These are phyloP conservation scores for Apodospora peruviana DNA, from an alignment of 495 filamentous ascomycete genomes.

Conservation along the genomic window DNA sequence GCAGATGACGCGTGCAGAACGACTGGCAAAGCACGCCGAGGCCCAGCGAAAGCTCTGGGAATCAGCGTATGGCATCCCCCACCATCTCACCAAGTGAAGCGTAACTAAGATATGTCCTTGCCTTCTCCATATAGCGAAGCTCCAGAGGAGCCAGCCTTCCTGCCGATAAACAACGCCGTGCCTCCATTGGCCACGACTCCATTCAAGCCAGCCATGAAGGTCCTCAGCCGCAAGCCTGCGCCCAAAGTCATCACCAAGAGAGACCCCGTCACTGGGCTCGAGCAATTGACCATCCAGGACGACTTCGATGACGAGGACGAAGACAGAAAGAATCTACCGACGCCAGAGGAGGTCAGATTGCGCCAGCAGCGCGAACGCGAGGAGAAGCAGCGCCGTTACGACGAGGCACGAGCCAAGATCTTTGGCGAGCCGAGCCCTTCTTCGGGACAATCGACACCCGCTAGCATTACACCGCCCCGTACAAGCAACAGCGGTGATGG, in stretches of 20 bases:
- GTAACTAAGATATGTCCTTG: too few species aligned
- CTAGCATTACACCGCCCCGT: slow-evolving; percentile 58
- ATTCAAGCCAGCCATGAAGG: slow-evolving; percentile 77
- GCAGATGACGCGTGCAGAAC: slow-evolving; percentile 62
- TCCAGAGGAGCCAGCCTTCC: slow-evolving; percentile 63
- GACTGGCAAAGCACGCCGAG: slow-evolving; percentile 72
- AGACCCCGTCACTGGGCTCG: slow-evolving; percentile 50
- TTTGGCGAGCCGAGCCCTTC: slow-evolving; percentile 63
- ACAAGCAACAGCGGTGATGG: slow-evolving; percentile 25
- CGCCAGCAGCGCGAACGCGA: slow-evolving; percentile 71
- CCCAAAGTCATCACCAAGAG: slow-evolving; percentile 41
- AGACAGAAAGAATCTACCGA: slow-evolving; percentile 52
- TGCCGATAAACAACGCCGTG: slow-evolving; percentile 57
- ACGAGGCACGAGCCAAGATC: slow-evolving; percentile 77
- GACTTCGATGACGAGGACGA: slow-evolving; percentile 68
- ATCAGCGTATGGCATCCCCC: slow-evolving; percentile 57
- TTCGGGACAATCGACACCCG: slow-evolving; percentile 37
- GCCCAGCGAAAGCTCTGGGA: slow-evolving; percentile 82
- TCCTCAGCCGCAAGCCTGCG: slow-evolving; percentile 76
- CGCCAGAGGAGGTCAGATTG: slow-evolving; percentile 63
- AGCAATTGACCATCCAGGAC: slow-evolving; percentile 44
- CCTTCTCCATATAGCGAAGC: slow-evolving; percentile 22
- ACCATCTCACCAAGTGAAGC: too few species aligned
- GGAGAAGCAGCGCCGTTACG: slow-evolving; percentile 83
- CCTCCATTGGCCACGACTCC: slow-evolving; percentile 72